A percentile compares a stretch with the other conserved stretches of the same genome.
Evolutionary conservation across 805 yeast species (phyloP).

Genomic region (Metschnikowia corniflorae): DNA sequence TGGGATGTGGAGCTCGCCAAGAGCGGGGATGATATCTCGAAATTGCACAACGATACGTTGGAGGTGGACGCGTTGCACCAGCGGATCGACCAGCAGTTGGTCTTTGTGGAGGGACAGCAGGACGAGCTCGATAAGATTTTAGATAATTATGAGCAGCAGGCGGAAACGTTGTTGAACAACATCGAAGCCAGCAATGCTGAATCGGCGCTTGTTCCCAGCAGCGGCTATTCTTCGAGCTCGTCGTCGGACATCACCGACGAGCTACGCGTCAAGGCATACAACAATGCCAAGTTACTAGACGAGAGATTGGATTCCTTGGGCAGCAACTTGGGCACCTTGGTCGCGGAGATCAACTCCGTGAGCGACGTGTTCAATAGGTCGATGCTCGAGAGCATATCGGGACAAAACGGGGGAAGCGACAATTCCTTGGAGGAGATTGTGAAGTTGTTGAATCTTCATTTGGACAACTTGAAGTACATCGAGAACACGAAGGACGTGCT

Average conservation of each 20-base stretch:
- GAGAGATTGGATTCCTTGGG: constrained; percentile 78
- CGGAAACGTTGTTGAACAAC: constrained; percentile 46
- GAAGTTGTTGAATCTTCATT: constrained; percentile 77
- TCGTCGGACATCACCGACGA: constrained; percentile 63
- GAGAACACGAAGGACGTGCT: constrained; percentile 69
- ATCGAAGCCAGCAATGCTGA: constrained; percentile 27
- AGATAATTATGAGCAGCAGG: constrained; percentile 76
- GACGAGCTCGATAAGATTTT: constrained; percentile 82
- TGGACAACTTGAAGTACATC: constrained; percentile 85
- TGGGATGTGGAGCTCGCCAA: constrained; percentile 86
- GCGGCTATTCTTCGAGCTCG: constrained; percentile 5
- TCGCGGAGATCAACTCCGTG: constrained; percentile 78
- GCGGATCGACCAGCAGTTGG: constrained; percentile 81
- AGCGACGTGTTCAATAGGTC: constrained; percentile 73
- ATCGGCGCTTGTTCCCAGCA: constrained; percentile 9
- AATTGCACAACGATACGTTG: constrained; percentile 70
- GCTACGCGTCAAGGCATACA: constrained; percentile 85
- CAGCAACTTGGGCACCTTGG: constrained; percentile 67
- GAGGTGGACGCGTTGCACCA: constrained; percentile 82
- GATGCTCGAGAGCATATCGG: constrained; percentile 33
- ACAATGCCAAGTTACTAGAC: constrained; percentile 79
- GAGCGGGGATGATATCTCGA: constrained; percentile 81
- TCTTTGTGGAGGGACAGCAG: constrained; percentile 87
- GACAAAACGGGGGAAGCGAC: constrained; percentile 16
- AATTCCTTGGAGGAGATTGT: constrained; percentile 66